Conservation (phyloP, 2,329 filamentous ascomycete genomes). For the Talaromyces sp. region DNA sequence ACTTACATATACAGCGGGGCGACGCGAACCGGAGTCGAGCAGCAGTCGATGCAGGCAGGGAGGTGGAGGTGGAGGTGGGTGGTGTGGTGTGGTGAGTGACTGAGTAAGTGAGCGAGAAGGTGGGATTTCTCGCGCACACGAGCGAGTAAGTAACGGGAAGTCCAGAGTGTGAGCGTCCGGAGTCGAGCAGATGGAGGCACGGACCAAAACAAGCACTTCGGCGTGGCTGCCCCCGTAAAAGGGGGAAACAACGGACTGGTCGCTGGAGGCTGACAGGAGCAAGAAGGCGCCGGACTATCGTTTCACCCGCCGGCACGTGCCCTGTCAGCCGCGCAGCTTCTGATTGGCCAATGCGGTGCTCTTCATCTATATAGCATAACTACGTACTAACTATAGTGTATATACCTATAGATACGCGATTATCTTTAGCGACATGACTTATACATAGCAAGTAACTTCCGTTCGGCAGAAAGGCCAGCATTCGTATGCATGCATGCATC, state of each 20-base stretch:
- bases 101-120: too few species aligned
- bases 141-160: neutral
- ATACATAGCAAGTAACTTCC: too few species aligned
- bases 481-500: too few species aligned
- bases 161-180: neutral
- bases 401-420: too few species aligned
- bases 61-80: neutral
- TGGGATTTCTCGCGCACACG: neutral
- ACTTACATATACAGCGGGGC: slow-evolving; percentile 3
- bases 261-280: slow-evolving; percentile 4
- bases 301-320: slow-evolving; percentile 2
- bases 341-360: slow-evolving; percentile 3
- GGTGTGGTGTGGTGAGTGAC: too few species aligned
- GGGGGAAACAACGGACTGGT: neutral
- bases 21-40: neutral
- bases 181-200: neutral
- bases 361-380: too few species aligned
- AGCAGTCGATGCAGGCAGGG: neutral
- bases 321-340: neutral
- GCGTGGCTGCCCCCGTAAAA: neutral
- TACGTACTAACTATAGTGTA: too few species aligned
- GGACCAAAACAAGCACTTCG: slow-evolving; percentile 6
- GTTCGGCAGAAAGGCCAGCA: too few species aligned
- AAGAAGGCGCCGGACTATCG: slow-evolving; percentile 2
- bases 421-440: too few species aligned